phyloP scores from a whole-genome alignment of 1,284 basidiomycete genomes.

The Pseudozyma flocculosa region DNA sequence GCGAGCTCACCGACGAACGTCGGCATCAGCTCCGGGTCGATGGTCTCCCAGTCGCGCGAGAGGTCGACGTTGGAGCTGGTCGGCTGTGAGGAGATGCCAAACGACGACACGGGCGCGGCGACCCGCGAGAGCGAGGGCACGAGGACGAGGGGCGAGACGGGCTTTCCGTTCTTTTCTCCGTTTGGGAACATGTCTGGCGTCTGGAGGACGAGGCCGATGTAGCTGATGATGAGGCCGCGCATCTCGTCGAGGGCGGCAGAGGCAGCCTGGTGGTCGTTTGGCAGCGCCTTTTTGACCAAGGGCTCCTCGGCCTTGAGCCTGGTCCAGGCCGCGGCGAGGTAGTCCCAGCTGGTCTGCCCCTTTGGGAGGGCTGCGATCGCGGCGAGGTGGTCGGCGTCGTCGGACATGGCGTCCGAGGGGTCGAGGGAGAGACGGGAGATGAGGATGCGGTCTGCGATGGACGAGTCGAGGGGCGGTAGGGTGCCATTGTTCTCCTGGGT shows the following conservation, averaged over 20 bases:
- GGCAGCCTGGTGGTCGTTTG: slow-evolving; percentile 71
- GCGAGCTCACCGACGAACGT: slow-evolving; percentile 62
- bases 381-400: slow-evolving; percentile 76
- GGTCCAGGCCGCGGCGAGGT: slow-evolving; percentile 88
- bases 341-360: slow-evolving; percentile 83
- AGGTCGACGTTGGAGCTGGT: slow-evolving; percentile 12
- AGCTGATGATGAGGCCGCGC: slow-evolving; percentile 73
- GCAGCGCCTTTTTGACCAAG: slow-evolving; percentile 59
- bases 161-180: slow-evolving; percentile 25
- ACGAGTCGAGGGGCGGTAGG: slow-evolving; percentile 17
- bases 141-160: slow-evolving; percentile 65
- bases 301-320: slow-evolving; percentile 31
- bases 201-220: slow-evolving; percentile 83
- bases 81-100: slow-evolving; percentile 15
- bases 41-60: slow-evolving; percentile 40
- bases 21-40: slow-evolving; percentile 59
- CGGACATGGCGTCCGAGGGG: slow-evolving; percentile 73
- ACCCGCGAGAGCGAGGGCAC: slow-evolving; percentile 57
- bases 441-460: slow-evolving; percentile 73
- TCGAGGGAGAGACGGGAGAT: slow-evolving; percentile 85
- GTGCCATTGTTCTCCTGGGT: slow-evolving; percentile 67
- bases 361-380: slow-evolving; percentile 76
- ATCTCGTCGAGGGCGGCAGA: slow-evolving; percentile 24
- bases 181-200: slow-evolving; percentile 85
- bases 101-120: slow-evolving; percentile 57